Percentiles rank a stretch among this genome's conserved stretches.
These are phyloP conservation scores for Eucalyptus grandis DNA, from an alignment of 345 rosid species.

Conservation along the genomic window DNA sequence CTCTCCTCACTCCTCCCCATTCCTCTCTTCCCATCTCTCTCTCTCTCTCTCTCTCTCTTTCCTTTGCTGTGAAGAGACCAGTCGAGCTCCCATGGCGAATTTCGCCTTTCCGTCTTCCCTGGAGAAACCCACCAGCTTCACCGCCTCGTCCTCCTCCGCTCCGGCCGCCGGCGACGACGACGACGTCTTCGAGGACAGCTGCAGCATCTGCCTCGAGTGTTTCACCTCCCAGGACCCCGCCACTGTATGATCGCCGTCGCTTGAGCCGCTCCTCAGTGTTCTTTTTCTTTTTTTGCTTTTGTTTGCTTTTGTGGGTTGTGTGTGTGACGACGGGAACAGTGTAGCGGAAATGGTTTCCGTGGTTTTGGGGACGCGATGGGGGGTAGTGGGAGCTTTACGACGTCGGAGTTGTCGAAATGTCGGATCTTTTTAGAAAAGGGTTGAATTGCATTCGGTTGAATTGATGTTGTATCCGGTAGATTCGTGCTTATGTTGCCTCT, in stretches of 20 bases:
- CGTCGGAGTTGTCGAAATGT: background rate
- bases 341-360: background rate
- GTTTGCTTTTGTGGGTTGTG: background rate
- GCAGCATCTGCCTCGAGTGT: constrained; percentile 88
- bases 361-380: background rate
- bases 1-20: background rate
- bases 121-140: constrained; percentile 9
- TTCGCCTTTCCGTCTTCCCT: constrained; percentile 5
- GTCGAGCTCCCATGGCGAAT: constrained; percentile 27
- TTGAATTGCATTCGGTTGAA: background rate
- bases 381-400: background rate
- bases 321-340: background rate
- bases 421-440: background rate
- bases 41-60: background rate
- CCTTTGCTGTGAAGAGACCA: background rate
- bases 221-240: constrained; percentile 57
- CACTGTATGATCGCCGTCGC: constrained; percentile 25
- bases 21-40: background rate
- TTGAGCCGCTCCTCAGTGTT: background rate
- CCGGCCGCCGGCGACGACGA: constrained; percentile 13
- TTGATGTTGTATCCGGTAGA: background rate
- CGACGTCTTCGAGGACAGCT: constrained; percentile 51
- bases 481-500: background rate
- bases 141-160: constrained; percentile 15
- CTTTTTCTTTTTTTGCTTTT: background rate